Evolutionary conservation across 2,329 filamentous ascomycete genomes (phyloP).

Genomic region (Pseudocercospora macadamiae): DNA sequence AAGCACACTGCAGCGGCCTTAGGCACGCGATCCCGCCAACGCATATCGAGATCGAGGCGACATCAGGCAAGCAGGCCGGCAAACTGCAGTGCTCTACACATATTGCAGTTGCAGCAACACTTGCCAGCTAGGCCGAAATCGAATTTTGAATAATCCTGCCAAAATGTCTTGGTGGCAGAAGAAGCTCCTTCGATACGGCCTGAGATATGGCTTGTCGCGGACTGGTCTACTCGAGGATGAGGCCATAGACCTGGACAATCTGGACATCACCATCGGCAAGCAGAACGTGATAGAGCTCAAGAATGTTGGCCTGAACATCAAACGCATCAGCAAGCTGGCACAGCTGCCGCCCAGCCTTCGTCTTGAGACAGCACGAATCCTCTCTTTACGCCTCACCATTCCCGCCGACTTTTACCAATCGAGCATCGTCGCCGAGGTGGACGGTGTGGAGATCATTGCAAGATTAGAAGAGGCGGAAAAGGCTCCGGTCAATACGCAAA

Average conservation of each 20-base stretch:
- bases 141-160: too few species aligned
- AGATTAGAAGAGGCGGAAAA: slow-evolving; percentile 27
- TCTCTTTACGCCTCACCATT: slow-evolving; percentile 77
- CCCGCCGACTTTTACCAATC: slow-evolving; percentile 87
- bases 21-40: slow-evolving; percentile 48
- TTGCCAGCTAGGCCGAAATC: neutral
- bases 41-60: slow-evolving; percentile 53
- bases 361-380: slow-evolving; percentile 73
- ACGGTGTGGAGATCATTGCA: slow-evolving; percentile 72
- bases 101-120: slow-evolving; percentile 18
- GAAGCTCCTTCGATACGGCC: slow-evolving; percentile 64
- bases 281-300: slow-evolving; percentile 82
- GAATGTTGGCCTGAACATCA: slow-evolving; percentile 79
- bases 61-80: slow-evolving; percentile 64
- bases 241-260: slow-evolving; percentile 79
- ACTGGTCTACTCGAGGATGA: slow-evolving; percentile 88
- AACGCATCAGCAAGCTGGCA: slow-evolving; percentile 44
- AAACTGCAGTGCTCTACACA: slow-evolving; percentile 20
- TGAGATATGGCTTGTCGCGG: slow-evolving; percentile 77
- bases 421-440: slow-evolving; percentile 78
- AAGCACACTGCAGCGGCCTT: slow-evolving; percentile 11
- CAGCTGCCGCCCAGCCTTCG: slow-evolving; percentile 73
- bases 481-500: slow-evolving; percentile 35
- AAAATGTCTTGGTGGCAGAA: slow-evolving; percentile 68
- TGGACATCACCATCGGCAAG: slow-evolving; percentile 81